Base-by-base conservation (phyloP, 1,139 yeast genomes). In the Hemisphaericaspora xylofermentans region DNA sequence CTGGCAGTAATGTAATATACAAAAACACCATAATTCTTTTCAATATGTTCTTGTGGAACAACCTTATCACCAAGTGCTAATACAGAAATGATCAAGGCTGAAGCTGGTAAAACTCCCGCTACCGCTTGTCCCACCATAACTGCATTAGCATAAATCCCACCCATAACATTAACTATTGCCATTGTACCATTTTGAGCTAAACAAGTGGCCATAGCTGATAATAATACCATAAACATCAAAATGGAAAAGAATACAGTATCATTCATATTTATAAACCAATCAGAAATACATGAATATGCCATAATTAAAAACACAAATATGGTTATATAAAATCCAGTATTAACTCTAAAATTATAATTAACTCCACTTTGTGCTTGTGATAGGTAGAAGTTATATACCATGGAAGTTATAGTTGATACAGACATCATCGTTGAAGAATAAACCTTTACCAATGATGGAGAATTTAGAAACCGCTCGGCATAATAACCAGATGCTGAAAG, bases 91-190 rank as follows among this genome's bases (percentile, higher is more conserved):
- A 91, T 81, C 40, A 89, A 68, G 0, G 95, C 84, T 13, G 84
- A 61, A 0, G 96, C 81, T 1, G 98, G 98, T 38, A 91, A 66
- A 0, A 91, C 95, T 1, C 98, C 98, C 0, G 97, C 89, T 12
- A 91, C 69, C 0, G 96, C 96, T 61, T 93, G 96, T 1, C 98
- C 98, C 5, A 89, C 89, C 86, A 93, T 87, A 3, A 86, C 86
- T 0, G 87, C 95, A 54, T 91, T 95, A 13, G 91, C 88, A 57
- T 82, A 88, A 2, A 80, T 73, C 3, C 88, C 78, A 2, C 95
- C 94, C 58, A 82, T 71, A 3, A 86, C 83, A 54, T 86, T 87
- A 3, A 87, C 94, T 25, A 88, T 73, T 2, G 98, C 95, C 82
- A 89, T 81, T 14, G 88, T 76, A 7, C 98, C 98, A 55, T 88